These are phyloP conservation scores for Fragilaria radians DNA, from an alignment of 108 stramenopile species.

Conservation along the genomic window DNA sequence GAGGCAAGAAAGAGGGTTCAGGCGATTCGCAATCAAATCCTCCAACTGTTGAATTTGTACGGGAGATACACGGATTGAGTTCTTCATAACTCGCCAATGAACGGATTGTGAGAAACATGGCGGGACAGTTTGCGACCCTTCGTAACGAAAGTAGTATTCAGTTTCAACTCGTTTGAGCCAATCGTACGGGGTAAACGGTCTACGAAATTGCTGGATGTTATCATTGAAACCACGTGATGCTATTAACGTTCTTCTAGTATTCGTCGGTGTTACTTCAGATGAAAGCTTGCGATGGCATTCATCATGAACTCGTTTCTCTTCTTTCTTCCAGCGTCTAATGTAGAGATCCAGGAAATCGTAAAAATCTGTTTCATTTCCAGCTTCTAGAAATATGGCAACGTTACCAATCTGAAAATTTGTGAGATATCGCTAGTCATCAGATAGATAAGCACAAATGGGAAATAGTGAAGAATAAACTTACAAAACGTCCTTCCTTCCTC, in stretches of 20 bases:
- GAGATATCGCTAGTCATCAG: not conserved
- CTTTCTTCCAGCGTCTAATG: constrained; percentile 7
- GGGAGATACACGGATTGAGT: constrained; percentile 41
- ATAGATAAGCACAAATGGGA: not conserved
- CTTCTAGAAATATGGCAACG: constrained; percentile 13
- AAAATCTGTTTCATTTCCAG: not conserved
- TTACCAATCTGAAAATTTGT: constrained; percentile 13
- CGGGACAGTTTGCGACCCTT: constrained; percentile 41
- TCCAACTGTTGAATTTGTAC: constrained; percentile 38
- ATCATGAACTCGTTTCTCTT: not conserved
- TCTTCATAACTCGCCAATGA: constrained; percentile 52
- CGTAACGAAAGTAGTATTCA: constrained; percentile 50
- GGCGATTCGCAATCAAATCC: constrained; percentile 29
- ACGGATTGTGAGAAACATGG: constrained; percentile 35
- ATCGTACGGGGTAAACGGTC: constrained; percentile 3
- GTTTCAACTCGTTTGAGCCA: constrained; percentile 8
- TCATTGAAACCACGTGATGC: not conserved
- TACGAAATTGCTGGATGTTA: not conserved
- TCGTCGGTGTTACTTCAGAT: too few species aligned
- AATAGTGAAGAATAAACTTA: too few species aligned
- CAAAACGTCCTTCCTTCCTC: not conserved
- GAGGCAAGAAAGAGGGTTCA: constrained; percentile 28
- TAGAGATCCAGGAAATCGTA: constrained; percentile 15
- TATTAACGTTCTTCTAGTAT: not conserved
- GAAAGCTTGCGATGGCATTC: too few species aligned